Evolutionary conservation across 352 stramenopile genomes (phyloP), one percentile per base, ranked within the genome.

Genomic region (Stephanocyclus meneghinianus): DNA sequence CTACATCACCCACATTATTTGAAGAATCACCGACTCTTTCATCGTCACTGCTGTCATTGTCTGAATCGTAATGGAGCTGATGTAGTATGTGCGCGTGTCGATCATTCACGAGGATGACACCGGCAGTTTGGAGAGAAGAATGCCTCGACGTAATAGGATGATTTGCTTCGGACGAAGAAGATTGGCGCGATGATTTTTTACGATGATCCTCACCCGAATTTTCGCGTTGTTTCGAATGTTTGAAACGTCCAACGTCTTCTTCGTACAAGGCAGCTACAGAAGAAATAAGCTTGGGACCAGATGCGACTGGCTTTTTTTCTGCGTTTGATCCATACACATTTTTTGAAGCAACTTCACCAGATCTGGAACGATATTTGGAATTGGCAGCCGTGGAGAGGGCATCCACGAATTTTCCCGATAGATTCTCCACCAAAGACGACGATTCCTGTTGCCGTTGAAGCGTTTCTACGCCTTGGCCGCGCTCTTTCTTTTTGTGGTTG

Each of bases 21-120:
- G n/a, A 44, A 21, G 11, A 32, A 45, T 42, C 29, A 45, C 35
- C 35, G 7, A 9, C 55, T 47, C 32, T 6, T 60, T 76, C 67
- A 59, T 76, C 53, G 70, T 81, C 75, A 56, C 68, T 78, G 26
- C 75, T 82, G 21, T 78, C 68, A 55, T 59, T 64, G 37, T 77
- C 75, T 44, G 75, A 82, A 30, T 78, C 67, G 71, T 82, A 82
- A 53, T 82, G 42, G 13, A 82, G 63, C 47, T 77, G 42, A 57
- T 74, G 55, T n/a, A 82, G 55, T 50, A 82, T 78, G 44, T 75
- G 61, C 51, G 74, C 66, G 71, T 77, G 59, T 35, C 40, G 40
- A 56, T 81, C 60, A 76, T 74, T 80, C 7, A 80, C 51, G 68
- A 76, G 55, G 61, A 79, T 26, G n/a, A 74, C 63, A 70, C 69